Evolutionary conservation across 2,329 filamentous ascomycete species (phyloP), one percentile per base, ranked within the genome.

Genomic region (Neopestalotiopsis sp.): DNA sequence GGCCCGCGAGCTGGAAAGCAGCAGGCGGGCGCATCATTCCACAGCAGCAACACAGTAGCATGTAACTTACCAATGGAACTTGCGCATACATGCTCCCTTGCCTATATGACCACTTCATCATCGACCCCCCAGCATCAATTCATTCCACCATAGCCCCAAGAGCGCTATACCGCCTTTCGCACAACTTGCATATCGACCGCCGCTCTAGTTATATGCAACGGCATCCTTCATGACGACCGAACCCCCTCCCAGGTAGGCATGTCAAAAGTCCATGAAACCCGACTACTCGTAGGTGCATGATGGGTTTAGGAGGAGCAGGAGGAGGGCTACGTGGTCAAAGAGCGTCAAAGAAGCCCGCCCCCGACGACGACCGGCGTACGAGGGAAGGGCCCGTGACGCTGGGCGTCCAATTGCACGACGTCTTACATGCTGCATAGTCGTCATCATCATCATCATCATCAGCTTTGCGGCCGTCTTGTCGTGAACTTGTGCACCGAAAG

Each of bases 121-220:
- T 24, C 57, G 13, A 30, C 6, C 6, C 20, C 30, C 57, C 57
- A 59, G 24, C 57, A 14, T 59, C 20, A 59, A 10, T 28, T 12
- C 13, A 59, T 30, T 40, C 59, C 17, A 45, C 45, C 42, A 66
- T 49, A 24, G 64, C 24, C n/a, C 64, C 45, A 28, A 28, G 49
- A 30, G 34, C 52, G 52, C 30, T 38, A 45, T 66, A 40, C 45
- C 20, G 32, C 49, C 34, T n/a, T 57, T 56, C 45, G 64, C 34
- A 32, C 49, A 30, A 66, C 64, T 24, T 57, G 64, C 49, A 58
- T 66, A 24, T 57, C 64, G 20, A 61, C 20, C 32, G 59, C 34
- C 32, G 34, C 34, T 20, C 28, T 34, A 4, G 10, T 20, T 32
- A 38, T 32, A 38, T 52, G 45, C 45, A 52, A n/a, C 14, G 45